These are phyloP conservation scores for Diplodia seriata DNA, from an alignment of 2,329 filamentous ascomycete genomes.

Conservation along the genomic window DNA sequence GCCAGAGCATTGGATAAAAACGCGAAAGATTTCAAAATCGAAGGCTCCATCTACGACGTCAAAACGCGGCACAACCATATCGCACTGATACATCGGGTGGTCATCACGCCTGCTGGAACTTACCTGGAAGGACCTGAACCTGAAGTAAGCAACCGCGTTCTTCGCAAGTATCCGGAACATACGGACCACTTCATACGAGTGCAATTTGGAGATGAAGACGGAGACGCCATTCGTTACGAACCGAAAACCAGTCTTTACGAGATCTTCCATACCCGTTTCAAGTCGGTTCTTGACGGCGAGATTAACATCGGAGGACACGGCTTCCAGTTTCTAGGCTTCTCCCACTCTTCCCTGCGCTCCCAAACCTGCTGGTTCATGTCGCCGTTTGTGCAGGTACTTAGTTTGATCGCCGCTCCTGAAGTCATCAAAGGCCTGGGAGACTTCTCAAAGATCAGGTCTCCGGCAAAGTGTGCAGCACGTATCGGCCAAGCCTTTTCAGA, in stretches of 20 bases:
- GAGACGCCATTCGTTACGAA: constrained; percentile 67
- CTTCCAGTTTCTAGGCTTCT: constrained; percentile 73
- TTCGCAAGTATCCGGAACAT: constrained; percentile 68
- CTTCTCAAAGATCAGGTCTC: constrained; percentile 60
- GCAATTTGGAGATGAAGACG: constrained; percentile 76
- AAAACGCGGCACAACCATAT: constrained; percentile 42
- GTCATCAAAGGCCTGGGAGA: constrained; percentile 58
- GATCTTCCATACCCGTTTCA: constrained; percentile 67
- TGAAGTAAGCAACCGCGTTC: constrained; percentile 73
- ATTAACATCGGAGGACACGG: constrained; percentile 69
- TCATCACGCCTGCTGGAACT: constrained; percentile 50
- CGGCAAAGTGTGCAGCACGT: constrained; percentile 65
- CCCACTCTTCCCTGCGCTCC: constrained; percentile 75
- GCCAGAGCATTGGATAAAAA: constrained; percentile 11
- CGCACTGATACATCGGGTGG: constrained; percentile 45
- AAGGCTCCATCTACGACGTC: constrained; percentile 43
- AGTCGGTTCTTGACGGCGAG: constrained; percentile 62
- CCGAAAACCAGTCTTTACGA: constrained; percentile 55
- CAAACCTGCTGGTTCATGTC: constrained; percentile 74
- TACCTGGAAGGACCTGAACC: constrained; percentile 57
- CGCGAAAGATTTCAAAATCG: constrained; percentile 46
- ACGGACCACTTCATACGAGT: constrained; percentile 73
- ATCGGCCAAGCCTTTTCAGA: constrained; percentile 76
- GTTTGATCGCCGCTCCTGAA: constrained; percentile 44
- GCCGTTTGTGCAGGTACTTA: constrained; percentile 50